Conservation (phyloP, 169 alveolate genomes). For the Plasmodium fragile region DNA sequence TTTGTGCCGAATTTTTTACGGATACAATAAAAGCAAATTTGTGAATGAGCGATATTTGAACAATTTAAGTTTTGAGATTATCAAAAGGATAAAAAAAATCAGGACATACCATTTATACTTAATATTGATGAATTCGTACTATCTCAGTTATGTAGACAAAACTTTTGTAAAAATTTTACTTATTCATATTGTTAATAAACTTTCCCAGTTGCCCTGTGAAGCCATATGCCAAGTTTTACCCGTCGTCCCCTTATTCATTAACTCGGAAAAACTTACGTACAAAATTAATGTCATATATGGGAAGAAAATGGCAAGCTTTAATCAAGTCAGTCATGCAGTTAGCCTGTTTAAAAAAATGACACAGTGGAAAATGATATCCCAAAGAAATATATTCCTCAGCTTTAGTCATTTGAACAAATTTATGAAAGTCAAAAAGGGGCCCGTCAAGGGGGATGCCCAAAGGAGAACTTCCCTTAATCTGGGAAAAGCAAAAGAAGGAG, state of each 20-base stretch:
- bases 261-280: conserved; percentile 39
- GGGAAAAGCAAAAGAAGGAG: not conserved
- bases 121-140: conserved; percentile 43
- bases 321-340: conserved; percentile 39
- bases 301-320: conserved; percentile 68
- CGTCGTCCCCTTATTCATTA: conserved; percentile 42
- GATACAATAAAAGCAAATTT: conserved; percentile 72
- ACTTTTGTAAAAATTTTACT: conserved; percentile 34
- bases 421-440: conserved; percentile 29
- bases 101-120: conserved; percentile 70
- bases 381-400: conserved; percentile 48
- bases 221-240: conserved; percentile 66
- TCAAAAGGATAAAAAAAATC: conserved; percentile 73
- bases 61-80: conserved; percentile 70
- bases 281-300: conserved; percentile 69
- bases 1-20: conserved; percentile 71
- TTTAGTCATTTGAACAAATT: conserved; percentile 54
- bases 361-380: conserved; percentile 64
- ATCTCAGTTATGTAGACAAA: conserved; percentile 40
- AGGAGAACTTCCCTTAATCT: not conserved
- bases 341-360: conserved; percentile 61
- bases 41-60: conserved; percentile 60
- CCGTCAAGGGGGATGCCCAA: not conserved
- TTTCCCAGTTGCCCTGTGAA: conserved; percentile 75
- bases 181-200: conserved; percentile 20